Evolutionary conservation across 2,329 filamentous ascomycete genomes (phyloP), one percentile per base, ranked within the genome.

Genomic region (Colletotrichum cereale): DNA sequence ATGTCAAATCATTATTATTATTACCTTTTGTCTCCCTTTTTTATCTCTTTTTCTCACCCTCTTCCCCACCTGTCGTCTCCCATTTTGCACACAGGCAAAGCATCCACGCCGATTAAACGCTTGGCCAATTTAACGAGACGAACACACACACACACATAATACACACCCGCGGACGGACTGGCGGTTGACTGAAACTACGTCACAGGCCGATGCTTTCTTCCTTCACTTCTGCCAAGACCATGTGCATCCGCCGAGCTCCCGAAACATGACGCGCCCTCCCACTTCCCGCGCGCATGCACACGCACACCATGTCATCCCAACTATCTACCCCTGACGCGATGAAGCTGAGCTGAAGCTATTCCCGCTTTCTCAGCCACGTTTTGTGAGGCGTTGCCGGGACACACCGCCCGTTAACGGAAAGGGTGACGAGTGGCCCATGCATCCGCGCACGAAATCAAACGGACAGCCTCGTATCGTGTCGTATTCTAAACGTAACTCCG

Each of bases 271-370:
- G n/a, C 38, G 31, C 40, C 44, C 16, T 36, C 64, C 34, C 55
- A 71, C 62, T 67, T 71, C 47, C 68, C 63, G 67, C n/a, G 29
- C 31, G 31, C 57, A 16, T 18, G 24, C 34, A 24, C 29, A 6
- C 4, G 8, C 34, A 4, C 24, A 29, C 29, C 8, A 31, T 60
- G 24, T 42, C 36, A 10, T 11, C 31, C n/a, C 34, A 62, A 8
- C 47, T 2, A n/a, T 3, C 6, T 42, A 42, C 18, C 18, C 18
- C 40, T 42, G 18, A 7, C 34, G 29, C n/a, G 7, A 18, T 2
- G 16, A 38, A 24, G 24, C 60, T n/a, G 16, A 21, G 34, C 52
- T 63, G 68, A 71, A 58, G 68, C 65, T 71, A 68, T 71, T 71
- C 65, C 65, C 65, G 48, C 40, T 18, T 31, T 12, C 50, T 38